Evolutionary conservation across 805 yeast genomes (phyloP).

Genomic region (Kodamaea kaohsiungensis): DNA sequence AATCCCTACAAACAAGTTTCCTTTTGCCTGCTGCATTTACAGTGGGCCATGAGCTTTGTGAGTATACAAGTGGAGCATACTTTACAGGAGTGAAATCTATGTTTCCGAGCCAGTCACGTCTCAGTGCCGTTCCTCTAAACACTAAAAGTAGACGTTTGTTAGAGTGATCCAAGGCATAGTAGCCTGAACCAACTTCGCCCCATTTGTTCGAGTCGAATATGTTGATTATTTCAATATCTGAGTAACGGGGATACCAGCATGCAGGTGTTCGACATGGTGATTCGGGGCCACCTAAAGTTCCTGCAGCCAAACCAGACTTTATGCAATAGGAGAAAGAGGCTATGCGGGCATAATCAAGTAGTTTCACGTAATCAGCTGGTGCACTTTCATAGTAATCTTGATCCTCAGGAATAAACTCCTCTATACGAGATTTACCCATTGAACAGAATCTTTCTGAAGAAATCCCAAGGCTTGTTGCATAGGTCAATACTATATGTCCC

Average conservation of each 20-base stretch:
- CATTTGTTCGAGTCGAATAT: slow-evolving; percentile 43
- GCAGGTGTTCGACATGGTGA: slow-evolving; percentile 9
- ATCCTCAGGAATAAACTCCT: neutral
- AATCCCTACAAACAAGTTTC: slow-evolving; percentile 42
- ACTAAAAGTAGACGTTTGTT: slow-evolving; percentile 46
- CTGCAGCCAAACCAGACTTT: slow-evolving; percentile 24
- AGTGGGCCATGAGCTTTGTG: neutral
- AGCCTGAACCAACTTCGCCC: slow-evolving; percentile 56
- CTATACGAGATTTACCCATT: neutral
- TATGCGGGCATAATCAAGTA: slow-evolving; percentile 34
- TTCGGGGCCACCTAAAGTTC: neutral
- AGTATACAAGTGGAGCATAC: slow-evolving; percentile 46
- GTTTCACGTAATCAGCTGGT: slow-evolving; percentile 20
- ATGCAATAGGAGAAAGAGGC: slow-evolving; percentile 42
- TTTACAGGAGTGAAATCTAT: slow-evolving; percentile 46
- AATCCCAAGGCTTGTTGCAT: neutral
- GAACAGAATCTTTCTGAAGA: neutral
- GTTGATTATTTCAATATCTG: slow-evolving; percentile 35
- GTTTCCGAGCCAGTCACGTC: slow-evolving; percentile 64
- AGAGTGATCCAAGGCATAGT: slow-evolving; percentile 49
- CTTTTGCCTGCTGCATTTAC: neutral
- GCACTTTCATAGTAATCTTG: neutral
- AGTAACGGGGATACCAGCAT: slow-evolving; percentile 23
- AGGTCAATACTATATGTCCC: too few relatives aligned
- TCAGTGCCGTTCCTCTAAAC: slow-evolving; percentile 65